Evolutionary conservation across 805 yeast genomes (phyloP), one percentile per base, ranked within the genome.

Genomic region (Pichia thaimueangensis): DNA sequence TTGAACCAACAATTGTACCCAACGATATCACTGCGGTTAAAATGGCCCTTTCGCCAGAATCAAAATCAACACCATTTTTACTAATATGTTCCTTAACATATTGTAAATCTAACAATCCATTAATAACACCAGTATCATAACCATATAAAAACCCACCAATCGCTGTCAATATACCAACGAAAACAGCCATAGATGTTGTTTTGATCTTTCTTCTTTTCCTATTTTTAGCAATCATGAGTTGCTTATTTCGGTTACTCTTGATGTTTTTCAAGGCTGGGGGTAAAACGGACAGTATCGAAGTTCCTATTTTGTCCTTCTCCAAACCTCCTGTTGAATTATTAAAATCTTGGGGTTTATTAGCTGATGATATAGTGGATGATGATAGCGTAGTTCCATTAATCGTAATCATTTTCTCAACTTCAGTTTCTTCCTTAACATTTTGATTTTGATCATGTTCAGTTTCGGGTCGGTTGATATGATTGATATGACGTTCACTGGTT

Each of bases 91-190:
- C 47, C 31, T 69, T 68, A 32, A 87, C 87, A 56, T 74, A 84
- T 11, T 63, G 52, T 94, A 88, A 86, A 48, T 86, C 93, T 41
- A 82, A 57, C 6, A 87, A 65, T 47, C 86, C 86, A 57, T 86
- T 86, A 39, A 86, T 82, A 36, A 86, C 65, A 1, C 96, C 96
- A 0, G 96, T 87, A 60, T 87, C 96, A 57, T 85, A 88, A 1
- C 96, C 96, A 58, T 82, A 87, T 32, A 87, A 66, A 57, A 87
- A 84, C 0, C 96, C 96, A 22, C 96, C 96, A n/a, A 85, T 74
- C 12, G 95, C 94, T 10, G 93, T 91, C 46, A 86, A 80, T 19
- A 76, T 57, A 45, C 95, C 95, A 4, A 87, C 89, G 8, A 74
- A 64, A 27, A 84, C 60, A 4, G 94, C 86, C 71, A 81, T 77